Base-by-base conservation (phyloP, 2,329 filamentous ascomycete genomes). In the Hypoxylon sp. region DNA sequence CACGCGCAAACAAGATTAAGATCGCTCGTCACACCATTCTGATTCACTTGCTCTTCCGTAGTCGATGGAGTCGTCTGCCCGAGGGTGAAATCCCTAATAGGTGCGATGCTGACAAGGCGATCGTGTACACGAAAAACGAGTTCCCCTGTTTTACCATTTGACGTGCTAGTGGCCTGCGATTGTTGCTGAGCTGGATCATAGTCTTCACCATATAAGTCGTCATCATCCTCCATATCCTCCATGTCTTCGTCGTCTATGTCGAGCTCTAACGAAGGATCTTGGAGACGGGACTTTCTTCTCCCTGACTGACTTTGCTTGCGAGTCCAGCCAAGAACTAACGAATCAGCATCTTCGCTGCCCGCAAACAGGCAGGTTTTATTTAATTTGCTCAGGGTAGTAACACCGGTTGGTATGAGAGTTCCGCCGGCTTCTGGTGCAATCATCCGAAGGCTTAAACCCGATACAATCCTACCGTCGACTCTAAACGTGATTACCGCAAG, bases 391-490 rank as follows among this genome's bases (percentile, higher is more conserved):
- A 93, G 86, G 68, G 92, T 94, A 0, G 93, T 91, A 27, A 90
- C 87, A 21, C 86, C 82, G 46, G 86, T 85, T 53, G 86, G 86
- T 64, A 97, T 77, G 8, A 92, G 68, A 31, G 81, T 78, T 6
- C 91, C 91, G 8, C 92, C 91, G 24, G 86, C 84, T 59, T 92
- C 88, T 42, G 82, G 75, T 3, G 87, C 77, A 4, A 98, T 83
- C 42, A 88, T 80, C 69, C 88, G 89, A 58, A 99, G 81, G n/a
- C 87, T 89, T 67, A 99, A 85, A 1, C 93, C 94, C 27, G 94
- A 97, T 1, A 99, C 93, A 2, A 93, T 97, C 60, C 96, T 89
- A 15, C 97, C 96, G 77, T 98, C 94, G 67, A 98, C 88, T 60
- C 89, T 90, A 82, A 99, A 98, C 15, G 88, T 91, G 11, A 98